These are phyloP conservation scores for Kockovaella imperatae DNA, from an alignment of 768 basidiomycete species.

Conservation along the genomic window DNA sequence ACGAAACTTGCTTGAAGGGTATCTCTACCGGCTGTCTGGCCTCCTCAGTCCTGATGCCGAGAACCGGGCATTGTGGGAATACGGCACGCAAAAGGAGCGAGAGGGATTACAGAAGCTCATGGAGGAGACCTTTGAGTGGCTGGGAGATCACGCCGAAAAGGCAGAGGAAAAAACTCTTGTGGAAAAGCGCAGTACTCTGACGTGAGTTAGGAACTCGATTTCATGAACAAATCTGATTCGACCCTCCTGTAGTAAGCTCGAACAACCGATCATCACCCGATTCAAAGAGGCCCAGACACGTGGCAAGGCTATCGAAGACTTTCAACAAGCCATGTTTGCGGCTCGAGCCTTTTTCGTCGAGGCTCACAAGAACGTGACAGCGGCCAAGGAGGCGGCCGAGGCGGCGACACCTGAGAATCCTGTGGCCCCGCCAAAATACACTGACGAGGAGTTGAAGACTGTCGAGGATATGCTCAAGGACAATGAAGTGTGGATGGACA, in stretches of 20 bases:
- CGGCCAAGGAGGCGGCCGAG: slow-evolving; percentile 50
- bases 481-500: slow-evolving; percentile 75
- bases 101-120: slow-evolving; percentile 59
- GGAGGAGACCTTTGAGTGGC: slow-evolving; percentile 71
- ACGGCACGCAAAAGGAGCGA: slow-evolving; percentile 67
- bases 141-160: slow-evolving; percentile 71
- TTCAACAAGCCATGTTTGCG: slow-evolving; percentile 60
- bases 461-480: slow-evolving; percentile 71
- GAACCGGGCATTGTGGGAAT: slow-evolving; percentile 73
- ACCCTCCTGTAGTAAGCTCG: slow-evolving; percentile 54
- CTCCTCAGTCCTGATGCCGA: slow-evolving; percentile 60
- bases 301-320: slow-evolving; percentile 73
- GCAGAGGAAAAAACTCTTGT: slow-evolving; percentile 69
- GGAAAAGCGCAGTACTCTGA: slow-evolving; percentile 67
- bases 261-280: slow-evolving; percentile 73
- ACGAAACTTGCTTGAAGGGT: slow-evolving; percentile 80
- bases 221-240: background rate
- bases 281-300: slow-evolving; percentile 84
- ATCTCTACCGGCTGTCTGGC: slow-evolving; percentile 84
- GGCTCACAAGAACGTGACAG: slow-evolving; percentile 65
- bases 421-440: slow-evolving; percentile 69
- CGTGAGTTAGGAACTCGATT: slow-evolving; percentile 57
- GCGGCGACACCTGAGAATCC: slow-evolving; percentile 25
- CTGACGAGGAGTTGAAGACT: slow-evolving; percentile 69
- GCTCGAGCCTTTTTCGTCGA: slow-evolving; percentile 68